phyloP scores from a whole-genome alignment of 2,329 filamentous ascomycete genomes.

The Monilinia aucupariae region DNA sequence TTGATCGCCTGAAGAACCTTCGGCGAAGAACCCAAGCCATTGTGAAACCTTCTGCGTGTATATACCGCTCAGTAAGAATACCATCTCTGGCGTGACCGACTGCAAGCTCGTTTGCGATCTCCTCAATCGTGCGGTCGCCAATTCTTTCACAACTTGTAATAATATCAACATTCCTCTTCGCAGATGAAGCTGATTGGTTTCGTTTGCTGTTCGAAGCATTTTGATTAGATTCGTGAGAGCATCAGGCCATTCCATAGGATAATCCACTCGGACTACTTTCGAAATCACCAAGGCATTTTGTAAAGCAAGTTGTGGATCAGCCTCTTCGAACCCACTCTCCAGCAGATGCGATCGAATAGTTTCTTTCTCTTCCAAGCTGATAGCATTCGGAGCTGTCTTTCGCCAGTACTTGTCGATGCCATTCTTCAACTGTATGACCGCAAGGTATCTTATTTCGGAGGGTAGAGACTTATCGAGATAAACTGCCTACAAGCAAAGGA shows the following conservation, averaged over 20 bases:
- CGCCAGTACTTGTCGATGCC: constrained; percentile 95
- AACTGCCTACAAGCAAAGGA: constrained; percentile 51
- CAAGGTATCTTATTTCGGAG: constrained; percentile 75
- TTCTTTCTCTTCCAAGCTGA: constrained; percentile 69
- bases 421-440: constrained; percentile 92
- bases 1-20: constrained; percentile 50
- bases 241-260: constrained; percentile 75
- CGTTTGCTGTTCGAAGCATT: constrained; percentile 54
- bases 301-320: constrained; percentile 67
- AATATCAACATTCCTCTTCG: constrained; percentile 70
- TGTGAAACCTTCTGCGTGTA: constrained; percentile 67
- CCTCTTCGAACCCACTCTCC: constrained; percentile 71
- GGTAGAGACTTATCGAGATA: constrained; percentile 77
- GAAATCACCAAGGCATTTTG: constrained; percentile 85
- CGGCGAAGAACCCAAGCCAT: constrained; percentile 60
- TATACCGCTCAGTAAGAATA: constrained; percentile 72
- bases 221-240: constrained; percentile 56
- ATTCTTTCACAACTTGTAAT: constrained; percentile 83
- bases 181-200: constrained; percentile 60
- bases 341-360: constrained; percentile 70
- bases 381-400: constrained; percentile 54
- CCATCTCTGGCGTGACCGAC: constrained; percentile 72
- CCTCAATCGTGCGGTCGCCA: constrained; percentile 72
- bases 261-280: constrained; percentile 86
- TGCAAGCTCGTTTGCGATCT: constrained; percentile 73